These are phyloP conservation scores for Aphanomyces invadans DNA, from an alignment of 352 stramenopile genomes.

Conservation along the genomic window DNA sequence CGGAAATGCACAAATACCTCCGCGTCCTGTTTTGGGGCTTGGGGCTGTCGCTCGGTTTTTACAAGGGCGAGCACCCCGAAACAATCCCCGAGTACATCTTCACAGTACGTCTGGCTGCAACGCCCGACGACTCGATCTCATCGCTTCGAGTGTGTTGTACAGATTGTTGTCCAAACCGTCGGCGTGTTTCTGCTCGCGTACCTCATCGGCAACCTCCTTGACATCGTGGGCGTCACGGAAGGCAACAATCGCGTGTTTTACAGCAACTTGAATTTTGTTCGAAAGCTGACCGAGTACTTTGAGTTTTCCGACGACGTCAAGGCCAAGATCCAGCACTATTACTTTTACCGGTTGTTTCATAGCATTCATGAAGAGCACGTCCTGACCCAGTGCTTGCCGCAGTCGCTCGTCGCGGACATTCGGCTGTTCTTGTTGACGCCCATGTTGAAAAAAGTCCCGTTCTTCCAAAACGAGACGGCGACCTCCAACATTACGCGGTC, in stretches of 20 bases:
- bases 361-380: slow-evolving; percentile 65
- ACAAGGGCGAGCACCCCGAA: slow-evolving; percentile 35
- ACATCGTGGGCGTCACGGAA: slow-evolving; percentile 47
- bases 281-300: slow-evolving; percentile 50
- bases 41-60: slow-evolving; percentile 46
- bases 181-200: slow-evolving; percentile 48
- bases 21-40: slow-evolving; percentile 50
- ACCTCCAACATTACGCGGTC: slow-evolving; percentile 46
- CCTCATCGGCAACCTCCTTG: slow-evolving; percentile 49
- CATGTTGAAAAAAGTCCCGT: slow-evolving; percentile 63
- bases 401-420: slow-evolving; percentile 59
- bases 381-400: slow-evolving; percentile 51
- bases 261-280: slow-evolving; percentile 42
- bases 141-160: background rate
- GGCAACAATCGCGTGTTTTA: slow-evolving; percentile 51
- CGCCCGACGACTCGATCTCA: background rate
- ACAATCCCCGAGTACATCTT: slow-evolving; percentile 40
- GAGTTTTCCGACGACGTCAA: slow-evolving; percentile 36
- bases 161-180: slow-evolving; percentile 10
- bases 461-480: slow-evolving; percentile 43
- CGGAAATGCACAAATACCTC: slow-evolving; percentile 35
- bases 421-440: slow-evolving; percentile 54
- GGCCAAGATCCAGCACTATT: slow-evolving; percentile 56
- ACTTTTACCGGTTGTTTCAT: slow-evolving; percentile 56
- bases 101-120: slow-evolving; percentile 27